Percentiles rank a stretch among this genome's conserved stretches.
Evolutionary conservation across 495 filamentous ascomycete genomes (phyloP).

Genomic region (Cetradonia linearis): DNA sequence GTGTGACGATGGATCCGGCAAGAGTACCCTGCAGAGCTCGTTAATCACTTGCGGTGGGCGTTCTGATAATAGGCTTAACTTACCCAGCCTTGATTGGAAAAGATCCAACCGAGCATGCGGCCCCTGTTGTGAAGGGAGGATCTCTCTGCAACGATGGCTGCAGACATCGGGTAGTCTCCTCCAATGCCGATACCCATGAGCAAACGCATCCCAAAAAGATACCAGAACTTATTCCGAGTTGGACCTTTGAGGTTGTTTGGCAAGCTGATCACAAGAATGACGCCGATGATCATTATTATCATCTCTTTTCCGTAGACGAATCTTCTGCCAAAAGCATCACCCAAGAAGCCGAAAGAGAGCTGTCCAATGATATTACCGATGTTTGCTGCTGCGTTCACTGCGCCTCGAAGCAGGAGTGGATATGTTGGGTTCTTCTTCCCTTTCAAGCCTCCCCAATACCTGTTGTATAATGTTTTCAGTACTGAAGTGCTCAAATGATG

Average conservation of each 20-base stretch:
- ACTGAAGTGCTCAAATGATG: conserved; percentile 28
- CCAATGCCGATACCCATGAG: conserved; percentile 78
- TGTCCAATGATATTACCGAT: conserved; percentile 81
- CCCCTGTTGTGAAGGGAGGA: conserved; percentile 68
- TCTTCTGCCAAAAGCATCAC: conserved; percentile 70
- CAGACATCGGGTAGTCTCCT: conserved; percentile 77
- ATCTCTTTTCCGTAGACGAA: conserved; percentile 82
- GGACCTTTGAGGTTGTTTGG: conserved; percentile 9
- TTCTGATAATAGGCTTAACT: conserved; percentile 29
- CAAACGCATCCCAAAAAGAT: conserved; percentile 40
- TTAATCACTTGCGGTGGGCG: background rate
- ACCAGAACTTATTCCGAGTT: conserved; percentile 64
- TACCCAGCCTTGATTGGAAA: conserved; percentile 77
- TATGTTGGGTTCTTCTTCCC: conserved; percentile 45
- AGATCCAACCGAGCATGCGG: conserved; percentile 81
- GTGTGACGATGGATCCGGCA: conserved; percentile 55
- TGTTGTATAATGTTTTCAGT: conserved; percentile 59
- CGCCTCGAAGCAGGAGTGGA: conserved; percentile 52
- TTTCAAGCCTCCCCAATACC: conserved; percentile 35
- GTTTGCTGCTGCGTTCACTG: conserved; percentile 83
- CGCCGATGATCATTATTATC: conserved; percentile 76
- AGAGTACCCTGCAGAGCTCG: conserved; percentile 27
- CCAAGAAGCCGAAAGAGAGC: conserved; percentile 68
- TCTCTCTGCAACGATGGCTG: conserved; percentile 48
- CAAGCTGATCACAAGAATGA: conserved; percentile 62